Evolutionary conservation across 163 green algal species (phyloP), one percentile per base, ranked within the genome.

Genomic region (Picocystis sp.): DNA sequence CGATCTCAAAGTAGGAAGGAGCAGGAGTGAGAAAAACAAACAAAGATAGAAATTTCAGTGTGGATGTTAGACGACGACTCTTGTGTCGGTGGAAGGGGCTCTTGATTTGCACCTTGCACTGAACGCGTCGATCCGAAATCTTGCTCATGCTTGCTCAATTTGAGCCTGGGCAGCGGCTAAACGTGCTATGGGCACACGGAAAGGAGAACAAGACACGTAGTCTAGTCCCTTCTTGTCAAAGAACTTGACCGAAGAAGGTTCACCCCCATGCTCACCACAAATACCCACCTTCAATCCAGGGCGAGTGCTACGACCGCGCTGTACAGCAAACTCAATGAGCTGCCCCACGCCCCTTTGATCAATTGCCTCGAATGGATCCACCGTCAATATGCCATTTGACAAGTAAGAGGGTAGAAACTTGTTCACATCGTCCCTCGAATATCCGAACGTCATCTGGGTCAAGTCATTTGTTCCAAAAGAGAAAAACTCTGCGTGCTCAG

Each of bases 171-270:
- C 84, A 11, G 84, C 82, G 2, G 83, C 81, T 51, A 94, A 67
- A 11, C 84, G 62, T 2, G 84, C 84, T 50, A 93, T 87, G 47
- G 82, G 84, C 56, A 94, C 84, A 11, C 84, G 74, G 58, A 93
- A 74, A 3, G 84, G 80, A 13, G 72, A 85, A 72, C 84, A 94
- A 15, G 73, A 87, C 22, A 93, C 84, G 60, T 93, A 93, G 61
- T 88, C 76, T 15, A 94, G 60, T 14, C 73, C 76, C 19, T 81
- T 63, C 19, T 50, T 51, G 48, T 76, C 33, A 45, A 83, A 86
- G 57, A 92, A 87, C 34, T 71, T 67, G 21, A 93, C 75, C 19
- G 66, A 81, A 29, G 49, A 60, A 22, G 82, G 78, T 54, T 92
- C 82, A 22, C 82, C 82, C 34, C 80, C 82, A 22, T 76, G 69